These are phyloP conservation scores for Neurospora hispaniola DNA, from an alignment of 495 filamentous ascomycete species.

Conservation along the genomic window DNA sequence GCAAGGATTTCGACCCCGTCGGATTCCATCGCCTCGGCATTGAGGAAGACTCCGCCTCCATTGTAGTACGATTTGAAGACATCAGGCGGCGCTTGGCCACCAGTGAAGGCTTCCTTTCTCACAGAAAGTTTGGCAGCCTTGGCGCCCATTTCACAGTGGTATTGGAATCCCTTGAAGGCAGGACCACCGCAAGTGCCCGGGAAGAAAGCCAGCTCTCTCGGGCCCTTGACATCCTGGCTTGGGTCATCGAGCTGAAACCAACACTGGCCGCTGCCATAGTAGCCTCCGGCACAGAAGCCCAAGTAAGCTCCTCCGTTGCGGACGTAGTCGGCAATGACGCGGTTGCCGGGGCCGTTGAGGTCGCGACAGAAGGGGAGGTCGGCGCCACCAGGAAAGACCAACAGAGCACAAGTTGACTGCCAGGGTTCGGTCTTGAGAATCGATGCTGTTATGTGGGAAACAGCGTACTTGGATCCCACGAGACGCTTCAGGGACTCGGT, in stretches of 20 bases:
- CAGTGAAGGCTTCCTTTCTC: slow-evolving; percentile 47
- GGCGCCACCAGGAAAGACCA: slow-evolving; percentile 92
- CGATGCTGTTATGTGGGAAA: slow-evolving; percentile 69
- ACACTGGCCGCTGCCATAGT: slow-evolving; percentile 70
- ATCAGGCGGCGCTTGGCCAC: slow-evolving; percentile 42
- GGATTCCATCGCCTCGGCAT: slow-evolving; percentile 51
- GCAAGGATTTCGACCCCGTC: slow-evolving; percentile 72
- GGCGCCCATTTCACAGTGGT: slow-evolving; percentile 80
- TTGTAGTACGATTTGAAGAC: slow-evolving; percentile 80
- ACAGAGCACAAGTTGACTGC: slow-evolving; percentile 72
- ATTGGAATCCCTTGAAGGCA: slow-evolving; percentile 85
- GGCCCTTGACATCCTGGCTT: slow-evolving; percentile 74
- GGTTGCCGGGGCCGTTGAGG: slow-evolving; percentile 82
- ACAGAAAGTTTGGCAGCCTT: slow-evolving; percentile 60
- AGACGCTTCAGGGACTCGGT: slow-evolving; percentile 80
- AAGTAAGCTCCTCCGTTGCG: slow-evolving; percentile 76
- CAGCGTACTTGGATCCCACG: slow-evolving; percentile 87
- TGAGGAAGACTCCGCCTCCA: slow-evolving; percentile 90
- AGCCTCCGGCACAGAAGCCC: slow-evolving; percentile 90
- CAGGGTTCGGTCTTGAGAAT: slow-evolving; percentile 87
- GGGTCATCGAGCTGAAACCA: slow-evolving; percentile 86
- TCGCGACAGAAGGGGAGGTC: slow-evolving; percentile 84
- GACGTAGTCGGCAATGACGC: slow-evolving; percentile 72
- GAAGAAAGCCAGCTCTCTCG: slow-evolving; percentile 80
- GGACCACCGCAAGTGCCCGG: slow-evolving; percentile 76